A percentile compares a stretch with the other conserved stretches of the same genome.
Conservation (phyloP, 1,139 yeast species). For the Nematodospora anomalae region DNA sequence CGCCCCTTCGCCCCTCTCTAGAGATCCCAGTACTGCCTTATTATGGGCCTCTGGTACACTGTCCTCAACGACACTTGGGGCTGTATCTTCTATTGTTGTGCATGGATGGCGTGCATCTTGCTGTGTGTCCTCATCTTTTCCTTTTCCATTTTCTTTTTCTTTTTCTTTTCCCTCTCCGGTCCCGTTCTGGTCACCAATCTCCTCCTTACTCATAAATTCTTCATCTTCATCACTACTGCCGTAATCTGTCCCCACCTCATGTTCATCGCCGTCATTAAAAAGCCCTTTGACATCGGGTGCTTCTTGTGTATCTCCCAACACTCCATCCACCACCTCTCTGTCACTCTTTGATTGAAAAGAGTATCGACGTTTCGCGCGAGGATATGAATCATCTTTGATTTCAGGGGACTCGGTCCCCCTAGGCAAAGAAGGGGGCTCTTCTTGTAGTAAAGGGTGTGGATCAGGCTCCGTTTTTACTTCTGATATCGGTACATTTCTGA, state of each 20-base stretch:
- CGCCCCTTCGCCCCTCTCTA: not conserved
- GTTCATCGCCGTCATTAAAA: slow-evolving; percentile 1
- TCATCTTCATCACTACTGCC: slow-evolving; percentile 2
- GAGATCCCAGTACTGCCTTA: not conserved
- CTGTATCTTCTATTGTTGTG: not conserved
- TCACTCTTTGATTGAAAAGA: slow-evolving; percentile 4
- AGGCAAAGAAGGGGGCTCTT: not conserved
- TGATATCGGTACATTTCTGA: not conserved
- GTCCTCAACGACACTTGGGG: slow-evolving; percentile 11
- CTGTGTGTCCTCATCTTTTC: slow-evolving; percentile 1
- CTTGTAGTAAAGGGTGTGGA: not conserved
- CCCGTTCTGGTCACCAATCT: slow-evolving; percentile 6
- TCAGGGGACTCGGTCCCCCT: slow-evolving; percentile 6
- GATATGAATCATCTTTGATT: slow-evolving; percentile 5
- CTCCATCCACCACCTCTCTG: slow-evolving; percentile 10
- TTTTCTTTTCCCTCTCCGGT: too few relatives aligned
- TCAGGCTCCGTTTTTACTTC: slow-evolving; percentile 1
- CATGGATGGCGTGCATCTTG: not conserved
- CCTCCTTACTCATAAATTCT: slow-evolving; percentile 1
- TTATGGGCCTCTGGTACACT: slow-evolving; percentile 6
- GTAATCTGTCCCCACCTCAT: slow-evolving; percentile 8
- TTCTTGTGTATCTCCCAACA: slow-evolving; percentile 1
- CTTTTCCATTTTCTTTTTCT: not conserved
- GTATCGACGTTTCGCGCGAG: slow-evolving; percentile 1
- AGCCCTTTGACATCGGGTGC: slow-evolving; percentile 3